These are phyloP conservation scores for Porcisia deanei DNA, from an alignment of 208 protist species.

Conservation along the genomic window DNA sequence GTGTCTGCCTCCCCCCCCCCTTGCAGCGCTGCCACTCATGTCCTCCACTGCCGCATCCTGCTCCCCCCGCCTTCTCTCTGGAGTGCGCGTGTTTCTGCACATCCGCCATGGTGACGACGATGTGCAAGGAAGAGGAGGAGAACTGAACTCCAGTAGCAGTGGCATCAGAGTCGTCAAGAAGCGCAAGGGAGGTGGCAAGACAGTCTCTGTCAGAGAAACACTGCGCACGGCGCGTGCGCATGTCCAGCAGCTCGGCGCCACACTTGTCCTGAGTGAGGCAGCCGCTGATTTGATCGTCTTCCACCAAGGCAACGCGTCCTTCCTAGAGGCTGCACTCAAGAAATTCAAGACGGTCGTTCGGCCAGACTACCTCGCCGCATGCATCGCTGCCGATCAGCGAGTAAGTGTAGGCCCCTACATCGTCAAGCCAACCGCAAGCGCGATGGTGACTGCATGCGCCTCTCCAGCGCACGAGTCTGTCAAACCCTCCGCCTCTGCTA, in stretches of 20 bases:
- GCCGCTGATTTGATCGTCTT: slow-evolving; percentile 62
- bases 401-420: slow-evolving; percentile 29
- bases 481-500: not conserved
- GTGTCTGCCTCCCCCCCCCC: not conserved
- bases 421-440: not conserved
- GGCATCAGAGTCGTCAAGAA: not conserved
- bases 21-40: not conserved
- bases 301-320: slow-evolving; percentile 38
- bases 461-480: not conserved
- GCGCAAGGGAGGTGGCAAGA: not conserved
- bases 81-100: slow-evolving; percentile 61
- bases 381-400: slow-evolving; percentile 24
- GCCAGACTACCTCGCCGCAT: slow-evolving; percentile 54
- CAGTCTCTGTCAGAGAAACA: slow-evolving; percentile 6
- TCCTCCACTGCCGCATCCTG: not conserved
- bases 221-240: slow-evolving; percentile 20
- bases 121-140: not conserved
- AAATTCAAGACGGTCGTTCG: slow-evolving; percentile 45
- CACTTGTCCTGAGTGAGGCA: slow-evolving; percentile 49
- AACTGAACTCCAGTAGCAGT: not conserved
- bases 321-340: slow-evolving; percentile 26
- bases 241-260: slow-evolving; percentile 55
- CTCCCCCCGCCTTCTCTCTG: slow-evolving; percentile 33
- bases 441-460: not conserved
- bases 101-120: slow-evolving; percentile 34